Base-by-base conservation (phyloP, 352 stramenopile species). In the Blastocystis sp. region DNA sequence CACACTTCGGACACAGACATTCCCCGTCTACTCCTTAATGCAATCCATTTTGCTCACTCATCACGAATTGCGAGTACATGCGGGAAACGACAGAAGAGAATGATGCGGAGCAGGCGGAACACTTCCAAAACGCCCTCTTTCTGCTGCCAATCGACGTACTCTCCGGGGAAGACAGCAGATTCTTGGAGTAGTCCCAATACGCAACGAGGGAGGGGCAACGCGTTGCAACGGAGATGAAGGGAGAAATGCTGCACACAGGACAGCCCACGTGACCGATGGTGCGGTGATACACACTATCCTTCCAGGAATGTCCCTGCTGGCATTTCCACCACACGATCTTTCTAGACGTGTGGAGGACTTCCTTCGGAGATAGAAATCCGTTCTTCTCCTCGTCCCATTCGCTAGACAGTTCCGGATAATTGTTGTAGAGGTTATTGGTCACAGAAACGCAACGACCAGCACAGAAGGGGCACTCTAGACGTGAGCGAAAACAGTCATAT, bases 171-270 rank as follows among this genome's bases (percentile, higher is more conserved):
- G 11, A 21, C 17, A 43, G n/a, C 21, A 74, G 24, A 34, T 81
- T 81, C 11, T 40, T 21, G 10, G 62, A 7, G 38, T 81, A 81
- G 71, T 81, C 71, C 71, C 71, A 81, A 2, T 52, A n/a, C 1
- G 40, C 4, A 43, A 64, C 19, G 6, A 81, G 17, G 14, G 62
- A 21, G 14, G 52, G 52, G 45, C 45, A 81, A 3, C 43, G 42
- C 1, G 48, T 6, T 2, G 43, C 1, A 3, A 81, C 24, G 7
- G 71, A 81, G 28, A 64, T 24, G 1, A 28, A 64, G n/a, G n/a
- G 14, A 14, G 17, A 19, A 7, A 38, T 34, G 28, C 71, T 40
- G 52, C 71, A 81, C 38, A 66, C 24, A 21, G 43, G 28, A 40
- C 71, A 81, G 2, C 52, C 19, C 0, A 6, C 9, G 7, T 65